Evolutionary conservation across 1,284 basidiomycete genomes (phyloP), one percentile per base, ranked within the genome.

Genomic region (Paramarasmius palmivorus): DNA sequence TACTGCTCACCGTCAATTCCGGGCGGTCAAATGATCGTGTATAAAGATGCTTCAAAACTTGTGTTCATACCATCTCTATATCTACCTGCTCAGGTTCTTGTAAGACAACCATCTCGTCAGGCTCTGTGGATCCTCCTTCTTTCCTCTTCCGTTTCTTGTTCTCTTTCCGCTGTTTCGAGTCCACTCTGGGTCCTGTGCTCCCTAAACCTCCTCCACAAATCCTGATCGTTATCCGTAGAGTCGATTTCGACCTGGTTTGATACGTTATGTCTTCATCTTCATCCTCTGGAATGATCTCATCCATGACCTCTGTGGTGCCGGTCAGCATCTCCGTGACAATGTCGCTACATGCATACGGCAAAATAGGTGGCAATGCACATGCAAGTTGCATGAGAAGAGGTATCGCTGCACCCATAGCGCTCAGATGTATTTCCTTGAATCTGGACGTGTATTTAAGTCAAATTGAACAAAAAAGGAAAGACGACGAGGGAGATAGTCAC

Each of bases 361-460:
- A 76, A 49, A 90, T 83, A 8, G 82, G 75, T 1, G 92, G 86
- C 5, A 95, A 73, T 15, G 91, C 87, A 14, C 87, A 79, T 4
- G 83, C 72, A 2, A 95, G 77, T 36, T 86, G 80, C 25, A 91
- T 70, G 14, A 93, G 81, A 62, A 90, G 90, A 1, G 93, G 91
- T 50, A 95, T 93, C 0, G 93, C 93, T 2, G 93, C 92, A 22
- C 90, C 89, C 79, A 95, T 85, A 1, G 93, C 93, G 59, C 83
- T 86, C 26, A 95, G 73, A 66, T 87, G 83, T 20, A 95, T 67
- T 2, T 81, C 84, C 58, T 88, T 89, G 63, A 90, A 89, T 39
- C 90, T 92, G 57, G n/a, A 19, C 17, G 44, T 17, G 44, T 50
- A 47, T 49, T 60, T 22, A 57, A 52, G 19, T 46, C 17, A n/a